phyloP scores from a whole-genome alignment of 768 basidiomycete genomes.

The Tulasnella sp. region DNA sequence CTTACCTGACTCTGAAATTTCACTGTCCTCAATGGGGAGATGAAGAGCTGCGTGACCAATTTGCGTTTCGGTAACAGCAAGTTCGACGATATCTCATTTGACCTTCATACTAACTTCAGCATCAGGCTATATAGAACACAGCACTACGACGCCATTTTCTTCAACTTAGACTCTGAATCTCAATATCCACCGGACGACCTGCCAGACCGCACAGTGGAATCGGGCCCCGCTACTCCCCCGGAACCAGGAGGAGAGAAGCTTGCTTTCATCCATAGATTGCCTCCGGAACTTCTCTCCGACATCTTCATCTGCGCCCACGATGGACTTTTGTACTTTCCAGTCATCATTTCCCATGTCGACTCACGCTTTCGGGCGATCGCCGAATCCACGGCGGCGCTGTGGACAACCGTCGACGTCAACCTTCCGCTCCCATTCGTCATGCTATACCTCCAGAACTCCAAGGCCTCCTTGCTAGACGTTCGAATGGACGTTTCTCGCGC shows the following conservation, averaged over 20 bases:
- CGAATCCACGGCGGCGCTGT: not conserved
- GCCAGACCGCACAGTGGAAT: too few relatives aligned
- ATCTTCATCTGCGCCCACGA: not conserved
- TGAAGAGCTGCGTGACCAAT: not conserved
- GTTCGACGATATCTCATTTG: not conserved
- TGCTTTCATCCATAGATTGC: not conserved
- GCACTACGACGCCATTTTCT: not conserved
- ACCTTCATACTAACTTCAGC: not conserved
- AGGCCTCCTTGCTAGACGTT: not conserved
- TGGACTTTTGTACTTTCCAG: not conserved
- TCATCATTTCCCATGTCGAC: not conserved
- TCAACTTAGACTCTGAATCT: not conserved
- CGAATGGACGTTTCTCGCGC: not conserved
- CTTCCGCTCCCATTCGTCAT: not conserved
- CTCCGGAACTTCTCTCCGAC: not conserved
- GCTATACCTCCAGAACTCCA: not conserved
- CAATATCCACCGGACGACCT: not conserved
- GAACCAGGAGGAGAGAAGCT: not conserved
- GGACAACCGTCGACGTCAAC: not conserved
- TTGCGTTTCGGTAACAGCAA: not conserved
- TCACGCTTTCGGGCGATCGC: not conserved
- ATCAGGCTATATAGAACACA: not conserved
- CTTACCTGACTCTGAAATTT: not conserved
- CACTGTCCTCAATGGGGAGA: not conserved
- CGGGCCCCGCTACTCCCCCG: not conserved